phyloP scores from a whole-genome alignment of 1,284 basidiomycete genomes.

The Ceratobasidium sp. region DNA sequence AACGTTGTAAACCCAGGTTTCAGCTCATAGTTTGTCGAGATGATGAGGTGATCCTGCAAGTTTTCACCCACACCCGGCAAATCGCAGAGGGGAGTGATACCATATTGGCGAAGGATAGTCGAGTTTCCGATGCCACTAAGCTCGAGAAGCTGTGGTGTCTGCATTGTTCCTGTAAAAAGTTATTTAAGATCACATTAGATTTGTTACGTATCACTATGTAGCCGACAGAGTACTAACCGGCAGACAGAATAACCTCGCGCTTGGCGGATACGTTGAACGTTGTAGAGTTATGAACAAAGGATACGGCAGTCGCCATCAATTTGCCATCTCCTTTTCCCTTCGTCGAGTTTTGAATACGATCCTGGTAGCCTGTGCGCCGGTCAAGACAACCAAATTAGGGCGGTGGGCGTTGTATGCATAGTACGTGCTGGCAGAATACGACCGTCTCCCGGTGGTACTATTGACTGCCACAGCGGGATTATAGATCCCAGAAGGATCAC shows the following conservation, averaged over 20 bases:
- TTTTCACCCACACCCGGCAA: conserved; percentile 55
- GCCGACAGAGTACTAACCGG: conserved; percentile 43
- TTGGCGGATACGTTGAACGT: conserved; percentile 44
- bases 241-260: conserved; percentile 53
- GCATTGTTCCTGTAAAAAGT: conserved; percentile 45
- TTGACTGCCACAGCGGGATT: conserved; percentile 40
- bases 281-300: conserved; percentile 44
- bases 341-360: conserved; percentile 43
- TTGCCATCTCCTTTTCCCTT: conserved; percentile 36
- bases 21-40: conserved; percentile 33
- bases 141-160: conserved; percentile 57
- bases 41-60: conserved; percentile 50
- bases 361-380: conserved; percentile 45
- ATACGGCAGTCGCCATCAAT: conserved; percentile 44
- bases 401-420: conserved; percentile 43
- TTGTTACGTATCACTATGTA: conserved; percentile 1
- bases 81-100: conserved; percentile 51
- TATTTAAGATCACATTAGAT: background rate
- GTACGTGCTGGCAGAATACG: conserved; percentile 46
- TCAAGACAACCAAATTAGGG: conserved; percentile 46
- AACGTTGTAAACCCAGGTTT: conserved; percentile 38
- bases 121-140: conserved; percentile 56
- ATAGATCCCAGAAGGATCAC: conserved; percentile 33
- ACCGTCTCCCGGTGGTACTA: conserved; percentile 45
- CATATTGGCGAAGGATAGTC: conserved; percentile 49